Evolutionary conservation across 352 stramenopile genomes (phyloP).

Genomic region (Phytophthora agathidicida): DNA sequence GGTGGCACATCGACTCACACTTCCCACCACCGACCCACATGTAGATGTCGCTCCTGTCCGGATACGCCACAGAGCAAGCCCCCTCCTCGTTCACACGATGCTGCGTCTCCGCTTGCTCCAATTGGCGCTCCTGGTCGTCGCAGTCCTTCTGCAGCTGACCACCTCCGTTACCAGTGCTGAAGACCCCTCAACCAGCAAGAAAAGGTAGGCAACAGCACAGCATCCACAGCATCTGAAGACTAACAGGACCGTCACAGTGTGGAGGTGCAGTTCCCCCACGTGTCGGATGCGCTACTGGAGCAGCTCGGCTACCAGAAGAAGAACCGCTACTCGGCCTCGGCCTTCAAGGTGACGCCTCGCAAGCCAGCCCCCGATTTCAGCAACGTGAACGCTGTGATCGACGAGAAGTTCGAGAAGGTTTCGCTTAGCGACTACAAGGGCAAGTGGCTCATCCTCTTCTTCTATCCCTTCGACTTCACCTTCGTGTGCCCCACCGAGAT

Average conservation of each 20-base stretch:
- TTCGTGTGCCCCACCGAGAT: conserved; percentile 90
- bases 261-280: conserved; percentile 78
- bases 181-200: conserved; percentile 34
- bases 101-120: conserved; percentile 22
- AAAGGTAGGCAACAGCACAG: conserved; percentile 52
- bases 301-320: conserved; percentile 85
- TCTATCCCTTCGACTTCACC: conserved; percentile 90
- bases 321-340: conserved; percentile 74
- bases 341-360: conserved; percentile 78
- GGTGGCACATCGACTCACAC: conserved; percentile 1
- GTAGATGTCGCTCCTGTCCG: neutral
- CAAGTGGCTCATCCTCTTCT: conserved; percentile 89
- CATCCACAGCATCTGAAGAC: neutral
- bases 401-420: conserved; percentile 83
- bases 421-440: conserved; percentile 76
- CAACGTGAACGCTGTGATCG: conserved; percentile 80
- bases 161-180: conserved; percentile 17
- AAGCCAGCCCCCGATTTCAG: conserved; percentile 73
- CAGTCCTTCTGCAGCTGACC: conserved; percentile 41
- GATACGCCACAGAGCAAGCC: neutral
- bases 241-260: conserved; percentile 38
- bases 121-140: conserved; percentile 34
- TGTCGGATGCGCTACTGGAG: conserved; percentile 76
- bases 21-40: conserved; percentile 6
- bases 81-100: too few relatives aligned